Evolutionary conservation across 352 stramenopile genomes (phyloP).

Genomic region (Globisporangium spinosum): DNA sequence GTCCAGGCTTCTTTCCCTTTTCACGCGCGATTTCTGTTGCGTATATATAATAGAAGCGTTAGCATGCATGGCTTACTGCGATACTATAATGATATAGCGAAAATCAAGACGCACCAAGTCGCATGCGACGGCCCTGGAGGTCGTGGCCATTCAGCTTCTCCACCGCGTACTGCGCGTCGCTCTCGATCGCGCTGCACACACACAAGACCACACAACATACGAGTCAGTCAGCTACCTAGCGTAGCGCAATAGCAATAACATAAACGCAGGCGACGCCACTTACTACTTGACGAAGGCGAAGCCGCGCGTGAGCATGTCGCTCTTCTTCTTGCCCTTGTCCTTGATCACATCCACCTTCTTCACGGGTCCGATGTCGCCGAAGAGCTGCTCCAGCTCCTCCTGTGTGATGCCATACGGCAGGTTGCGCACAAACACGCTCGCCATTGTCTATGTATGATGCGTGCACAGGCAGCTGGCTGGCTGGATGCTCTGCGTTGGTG

Average conservation of each 20-base stretch:
- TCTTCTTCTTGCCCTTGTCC: conserved; percentile 83
- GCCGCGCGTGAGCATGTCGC: conserved; percentile 72
- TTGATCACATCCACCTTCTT: conserved; percentile 89
- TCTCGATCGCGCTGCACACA: conserved; percentile 57
- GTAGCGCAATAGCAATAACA: not conserved
- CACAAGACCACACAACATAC: conserved; percentile 1
- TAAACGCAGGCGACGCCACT: conserved; percentile 22
- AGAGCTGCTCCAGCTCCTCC: conserved; percentile 80
- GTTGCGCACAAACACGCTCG: conserved; percentile 84
- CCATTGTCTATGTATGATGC: conserved; percentile 21
- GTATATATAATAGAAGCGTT: not conserved
- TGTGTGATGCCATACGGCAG: conserved; percentile 83
- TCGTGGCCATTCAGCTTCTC: conserved; percentile 75
- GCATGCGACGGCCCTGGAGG: conserved; percentile 77
- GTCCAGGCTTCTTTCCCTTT: conserved; percentile 40
- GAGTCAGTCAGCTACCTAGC: not conserved
- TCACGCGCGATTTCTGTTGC: conserved; percentile 66
- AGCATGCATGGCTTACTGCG: not conserved
- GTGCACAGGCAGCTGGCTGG: not conserved
- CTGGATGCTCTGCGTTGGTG: not conserved
- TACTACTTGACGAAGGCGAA: conserved; percentile 88
- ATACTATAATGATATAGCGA: not conserved
- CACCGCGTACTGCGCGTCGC: conserved; percentile 62
- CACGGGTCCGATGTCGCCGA: conserved; percentile 75
- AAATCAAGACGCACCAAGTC: conserved; percentile 47